Evolutionary conservation across 176 grass and related monocot species (phyloP), one percentile per base, ranked within the genome.

Genomic region (Hsuehochloa calcarea): DNA sequence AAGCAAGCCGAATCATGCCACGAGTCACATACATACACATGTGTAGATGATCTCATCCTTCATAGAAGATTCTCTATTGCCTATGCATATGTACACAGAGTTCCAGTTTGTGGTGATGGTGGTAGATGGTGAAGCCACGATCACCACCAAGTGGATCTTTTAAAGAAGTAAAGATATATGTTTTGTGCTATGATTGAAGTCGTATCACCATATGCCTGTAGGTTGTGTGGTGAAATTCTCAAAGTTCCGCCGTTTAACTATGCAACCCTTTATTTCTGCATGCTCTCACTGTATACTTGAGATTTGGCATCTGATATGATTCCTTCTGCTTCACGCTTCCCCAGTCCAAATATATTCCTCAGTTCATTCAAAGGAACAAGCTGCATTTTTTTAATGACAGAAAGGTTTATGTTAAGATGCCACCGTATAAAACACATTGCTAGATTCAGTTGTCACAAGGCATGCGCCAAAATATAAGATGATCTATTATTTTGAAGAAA

Each of bases 291-390:
- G 60, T 92, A 97, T 66, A 98, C 82, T 68, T 55, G 89, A 80
- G 96, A 85, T 74, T 89, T 92, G 70, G 90, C 88, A 74, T 98
- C 91, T 70, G 89, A 85, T 77, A 90, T 85, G 74, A 98, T 95
- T 45, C 74, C 83, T 81, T 95, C 93, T 67, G 93, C 88, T 74
- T 98, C 96, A 73, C 85, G 88, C 81, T 96, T 96, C 40, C 91
- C 96, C 75, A 98, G 74, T 79, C 96, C 96, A 89, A 98, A 93
- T 89, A 95, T 91, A 77, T 92, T 94, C 85, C 91, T 98, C 90
- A 98, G 79, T 82, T 95, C 84, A 85, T 86, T 89, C 66, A 96
- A 83, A 70, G 81, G 77, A 63, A 61, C 75, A 82, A 96, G 87
- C 97, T 99, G 97, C 80, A 96, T 67, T 72, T 26, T 76, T 86